A percentile compares a stretch with the other conserved stretches of the same genome.
Conservation (phyloP, 2,329 filamentous ascomycete species). For the Teratosphaeriaceae sp. region DNA sequence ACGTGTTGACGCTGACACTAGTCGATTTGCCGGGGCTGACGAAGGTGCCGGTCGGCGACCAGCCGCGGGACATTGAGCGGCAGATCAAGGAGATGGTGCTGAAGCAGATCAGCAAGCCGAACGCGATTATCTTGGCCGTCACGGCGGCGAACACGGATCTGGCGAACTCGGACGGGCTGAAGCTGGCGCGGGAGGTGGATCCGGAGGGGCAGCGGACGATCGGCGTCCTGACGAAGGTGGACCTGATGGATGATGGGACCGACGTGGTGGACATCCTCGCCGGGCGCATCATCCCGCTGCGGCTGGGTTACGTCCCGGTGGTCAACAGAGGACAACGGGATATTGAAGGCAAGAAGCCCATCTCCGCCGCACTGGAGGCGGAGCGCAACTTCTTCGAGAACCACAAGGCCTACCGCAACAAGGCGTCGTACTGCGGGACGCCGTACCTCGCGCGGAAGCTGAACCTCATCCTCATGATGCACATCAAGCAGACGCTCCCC, state of each 20-base stretch:
- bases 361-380: constrained; percentile 81
- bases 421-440: constrained; percentile 96
- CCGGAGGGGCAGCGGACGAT: constrained; percentile 97
- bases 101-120: constrained; percentile 97
- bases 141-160: constrained; percentile 96
- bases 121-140: constrained; percentile 95
- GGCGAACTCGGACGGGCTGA: constrained; percentile 96
- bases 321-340: constrained; percentile 97
- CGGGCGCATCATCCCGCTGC: constrained; percentile 90
- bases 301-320: constrained; percentile 92
- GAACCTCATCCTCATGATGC: constrained; percentile 99
- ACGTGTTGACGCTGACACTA: constrained; percentile 91
- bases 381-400: constrained; percentile 98
- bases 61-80: constrained; percentile 91
- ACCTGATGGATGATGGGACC: constrained; percentile 97
- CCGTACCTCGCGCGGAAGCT: constrained; percentile 95
- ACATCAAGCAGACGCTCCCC: constrained; percentile 98
- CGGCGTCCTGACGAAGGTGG: constrained; percentile 96
- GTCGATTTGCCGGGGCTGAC: constrained; percentile 96
- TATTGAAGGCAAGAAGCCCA: constrained; percentile 96
- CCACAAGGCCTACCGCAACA: constrained; percentile 97
- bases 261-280: constrained; percentile 98
- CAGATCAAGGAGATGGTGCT: constrained; percentile 98
- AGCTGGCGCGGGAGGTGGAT: constrained; percentile 93
- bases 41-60: constrained; percentile 93